Evolutionary conservation across 2,329 filamentous ascomycete species (phyloP), one percentile per base, ranked within the genome.

Genomic region (Venturia carpophila): DNA sequence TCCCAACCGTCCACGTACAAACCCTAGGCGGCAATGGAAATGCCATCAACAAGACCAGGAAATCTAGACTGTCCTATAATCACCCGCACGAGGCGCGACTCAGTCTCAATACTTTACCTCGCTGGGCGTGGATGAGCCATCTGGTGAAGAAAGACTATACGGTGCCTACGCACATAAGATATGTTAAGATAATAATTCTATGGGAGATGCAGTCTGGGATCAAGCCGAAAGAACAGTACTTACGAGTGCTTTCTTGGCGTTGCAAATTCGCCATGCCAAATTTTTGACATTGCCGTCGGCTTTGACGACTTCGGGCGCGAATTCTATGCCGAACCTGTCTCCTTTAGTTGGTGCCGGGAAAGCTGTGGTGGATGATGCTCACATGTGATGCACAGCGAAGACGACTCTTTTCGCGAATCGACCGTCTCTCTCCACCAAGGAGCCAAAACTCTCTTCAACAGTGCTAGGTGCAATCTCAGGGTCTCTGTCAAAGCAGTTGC

Each of bases 311-410:
- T 91, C 91, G 0, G 92, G 88, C 1, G 94, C 91, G 73, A 99
- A 92, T 75, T 99, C 94, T 67, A 99, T 90, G 63, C 92, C 94
- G 74, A 99, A 89, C 82, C 82, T 84, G 65, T 58, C 10, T 6
- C 27, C 60, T 66, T 37, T 13, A 49, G 27, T 39, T 3, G 5
- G 17, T 19, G 30, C 9, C 52, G 17, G 6, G 30, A 34, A 34
- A 6, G 6, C 30, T 34, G 30, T 34, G 30, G 30, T 34, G 30
- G 30, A 34, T 6, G 19, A 41, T n/a, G 74, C 81, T 73, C 68
- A 95, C 92, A 97, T 97, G 74, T 96, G 90, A 68, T 90, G 89
- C 37, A 99, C 91, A 5, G 92, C 94, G 75, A 96, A 97, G 0
- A 97, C 92, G 13, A 97, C 89, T 52, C 94, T 81, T 75, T 87